phyloP scores from a whole-genome alignment of 2,329 filamentous ascomycete species.

The Colletotrichum liaoningense region DNA sequence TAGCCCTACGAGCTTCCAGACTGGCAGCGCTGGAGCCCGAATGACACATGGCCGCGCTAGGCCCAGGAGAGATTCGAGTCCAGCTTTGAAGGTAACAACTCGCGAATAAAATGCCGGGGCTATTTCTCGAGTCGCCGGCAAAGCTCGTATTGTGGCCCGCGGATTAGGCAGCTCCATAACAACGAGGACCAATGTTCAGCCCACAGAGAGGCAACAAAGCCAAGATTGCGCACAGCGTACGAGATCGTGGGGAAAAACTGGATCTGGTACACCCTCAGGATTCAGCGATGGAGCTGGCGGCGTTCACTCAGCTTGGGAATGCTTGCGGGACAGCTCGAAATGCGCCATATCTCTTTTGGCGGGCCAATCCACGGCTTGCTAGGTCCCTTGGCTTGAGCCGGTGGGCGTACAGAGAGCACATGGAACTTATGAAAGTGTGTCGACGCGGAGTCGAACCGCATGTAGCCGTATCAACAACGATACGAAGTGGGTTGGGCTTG shows the following conservation, averaged over 20 bases:
- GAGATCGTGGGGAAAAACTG: not conserved
- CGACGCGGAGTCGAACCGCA: not conserved
- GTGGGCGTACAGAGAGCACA: not conserved
- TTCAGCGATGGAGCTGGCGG: not conserved
- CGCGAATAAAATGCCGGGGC: not conserved
- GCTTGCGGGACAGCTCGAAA: not conserved
- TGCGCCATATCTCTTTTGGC: not conserved
- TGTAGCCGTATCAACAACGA: not conserved
- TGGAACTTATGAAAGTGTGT: not conserved
- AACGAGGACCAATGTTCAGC: not conserved
- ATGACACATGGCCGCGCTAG: not conserved
- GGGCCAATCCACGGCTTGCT: not conserved
- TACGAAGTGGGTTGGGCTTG: not conserved
- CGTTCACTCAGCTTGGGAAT: not conserved
- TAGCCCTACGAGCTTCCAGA: not conserved
- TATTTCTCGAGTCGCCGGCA: not conserved
- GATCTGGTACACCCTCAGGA: not conserved
- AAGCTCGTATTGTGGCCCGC: constrained; percentile 5
- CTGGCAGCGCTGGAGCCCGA: not conserved
- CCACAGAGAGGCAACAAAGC: not conserved
- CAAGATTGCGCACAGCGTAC: not conserved
- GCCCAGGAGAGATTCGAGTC: not conserved
- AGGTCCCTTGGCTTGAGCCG: not conserved
- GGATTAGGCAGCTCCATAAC: not conserved
- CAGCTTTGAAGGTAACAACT: not conserved